A percentile compares a stretch with the other conserved stretches of the same genome.
Evolutionary conservation across 805 yeast genomes (phyloP).

Genomic region (Wickerhamiella hasegawae): DNA sequence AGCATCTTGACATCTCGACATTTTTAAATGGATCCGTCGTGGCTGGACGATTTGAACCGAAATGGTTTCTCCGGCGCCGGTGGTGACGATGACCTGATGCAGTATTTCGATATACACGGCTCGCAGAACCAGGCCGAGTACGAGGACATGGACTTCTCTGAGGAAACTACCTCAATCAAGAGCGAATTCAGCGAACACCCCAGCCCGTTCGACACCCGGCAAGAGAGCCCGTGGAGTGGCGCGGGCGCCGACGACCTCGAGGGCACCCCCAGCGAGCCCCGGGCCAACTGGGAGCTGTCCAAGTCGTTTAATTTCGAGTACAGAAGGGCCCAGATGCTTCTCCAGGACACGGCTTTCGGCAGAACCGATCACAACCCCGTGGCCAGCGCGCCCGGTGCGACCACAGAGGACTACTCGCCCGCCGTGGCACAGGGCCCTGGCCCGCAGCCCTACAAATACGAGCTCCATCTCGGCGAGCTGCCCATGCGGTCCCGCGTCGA

Average conservation of each 20-base stretch:
- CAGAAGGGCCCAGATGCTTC: constrained; percentile 9
- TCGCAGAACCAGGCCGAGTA: constrained; percentile 2
- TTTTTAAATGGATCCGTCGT: not conserved
- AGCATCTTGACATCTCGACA: not conserved
- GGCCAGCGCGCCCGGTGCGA: constrained; percentile 4
- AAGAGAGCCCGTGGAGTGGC: constrained; percentile 1
- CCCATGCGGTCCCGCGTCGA: constrained; percentile 85
- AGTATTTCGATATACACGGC: constrained; percentile 6
- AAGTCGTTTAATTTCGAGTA: constrained; percentile 2
- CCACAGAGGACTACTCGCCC: constrained; percentile 6
- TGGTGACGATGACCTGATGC: constrained; percentile 8
- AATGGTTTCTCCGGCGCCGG: not conserved
- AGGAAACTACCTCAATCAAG: constrained; percentile 11
- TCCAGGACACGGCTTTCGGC: constrained; percentile 11
- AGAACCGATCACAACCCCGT: constrained; percentile 6
- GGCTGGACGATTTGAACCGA: not conserved
- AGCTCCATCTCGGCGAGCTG: constrained; percentile 32
- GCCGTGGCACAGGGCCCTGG: constrained; percentile 3
- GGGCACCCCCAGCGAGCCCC: not conserved
- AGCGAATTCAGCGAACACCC: constrained; percentile 5
- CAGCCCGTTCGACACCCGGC: not conserved
- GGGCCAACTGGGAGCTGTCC: constrained; percentile 1
- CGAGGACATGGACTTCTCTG: constrained; percentile 10
- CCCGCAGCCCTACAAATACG: constrained; percentile 7
- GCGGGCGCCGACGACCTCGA: not conserved